These are phyloP conservation scores for Podospora anserina DNA, from an alignment of 495 filamentous ascomycete genomes.

Conservation along the genomic window DNA sequence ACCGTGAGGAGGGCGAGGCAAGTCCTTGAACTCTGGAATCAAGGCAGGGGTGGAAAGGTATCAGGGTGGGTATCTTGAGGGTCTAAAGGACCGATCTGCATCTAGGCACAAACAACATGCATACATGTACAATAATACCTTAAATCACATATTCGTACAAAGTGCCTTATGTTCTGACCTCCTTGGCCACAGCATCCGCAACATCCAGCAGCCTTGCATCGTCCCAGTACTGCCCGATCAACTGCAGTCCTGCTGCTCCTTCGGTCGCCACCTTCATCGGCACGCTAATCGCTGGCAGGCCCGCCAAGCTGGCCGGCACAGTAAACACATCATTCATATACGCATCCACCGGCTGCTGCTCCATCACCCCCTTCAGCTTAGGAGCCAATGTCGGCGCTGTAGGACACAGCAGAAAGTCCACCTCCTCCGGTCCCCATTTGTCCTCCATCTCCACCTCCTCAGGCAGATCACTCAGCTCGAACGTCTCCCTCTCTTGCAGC, in stretches of 20 bases:
- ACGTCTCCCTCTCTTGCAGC: conserved; percentile 48
- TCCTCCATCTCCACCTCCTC: conserved; percentile 40
- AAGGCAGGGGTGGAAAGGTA: neutral
- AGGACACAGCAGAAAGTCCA: conserved; percentile 86
- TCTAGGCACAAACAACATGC: neutral
- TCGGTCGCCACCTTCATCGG: conserved; percentile 53
- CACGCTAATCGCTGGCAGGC: conserved; percentile 82
- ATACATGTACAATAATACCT: neutral
- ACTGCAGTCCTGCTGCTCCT: conserved; percentile 68
- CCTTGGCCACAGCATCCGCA: conserved; percentile 46
- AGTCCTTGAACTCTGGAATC: conserved; percentile 10
- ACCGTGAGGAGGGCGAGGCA: conserved; percentile 2
- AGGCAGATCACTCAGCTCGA: conserved; percentile 47
- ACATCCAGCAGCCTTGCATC: conserved; percentile 63
- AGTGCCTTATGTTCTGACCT: neutral
- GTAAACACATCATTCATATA: conserved; percentile 96
- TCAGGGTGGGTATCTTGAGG: neutral
- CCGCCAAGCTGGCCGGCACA: conserved; percentile 89
- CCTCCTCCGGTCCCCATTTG: conserved; percentile 50
- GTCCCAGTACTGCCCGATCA: conserved; percentile 89
- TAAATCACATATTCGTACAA: neutral
- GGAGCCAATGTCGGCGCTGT: conserved; percentile 80
- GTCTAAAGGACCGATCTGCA: neutral
- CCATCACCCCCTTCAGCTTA: conserved; percentile 50
- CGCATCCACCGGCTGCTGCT: conserved; percentile 38